These are phyloP conservation scores for Phialocephala sp. DNA, from an alignment of 2,329 filamentous ascomycete species.

Conservation along the genomic window DNA sequence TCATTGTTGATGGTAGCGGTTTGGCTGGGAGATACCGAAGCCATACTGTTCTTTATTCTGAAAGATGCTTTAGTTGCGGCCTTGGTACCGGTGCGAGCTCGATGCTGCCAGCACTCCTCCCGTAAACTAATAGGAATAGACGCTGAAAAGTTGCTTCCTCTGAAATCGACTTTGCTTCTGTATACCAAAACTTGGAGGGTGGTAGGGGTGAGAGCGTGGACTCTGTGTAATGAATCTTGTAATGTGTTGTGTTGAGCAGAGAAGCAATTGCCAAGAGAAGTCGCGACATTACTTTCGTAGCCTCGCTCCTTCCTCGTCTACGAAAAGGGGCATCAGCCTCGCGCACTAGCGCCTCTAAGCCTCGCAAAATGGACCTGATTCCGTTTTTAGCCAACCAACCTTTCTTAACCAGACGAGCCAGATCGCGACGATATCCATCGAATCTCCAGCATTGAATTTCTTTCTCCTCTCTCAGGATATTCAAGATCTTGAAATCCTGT, in stretches of 20 bases:
- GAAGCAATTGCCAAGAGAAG: constrained; percentile 17
- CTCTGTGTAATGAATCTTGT: neutral
- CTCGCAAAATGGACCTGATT: constrained; percentile 2
- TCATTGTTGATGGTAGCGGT: constrained; percentile 16
- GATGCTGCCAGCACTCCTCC: neutral
- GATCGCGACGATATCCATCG: constrained; percentile 11
- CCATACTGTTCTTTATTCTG: constrained; percentile 25
- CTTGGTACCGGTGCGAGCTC: neutral
- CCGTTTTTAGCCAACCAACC: constrained; percentile 12
- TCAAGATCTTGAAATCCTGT: constrained; percentile 2
- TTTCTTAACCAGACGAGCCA: constrained; percentile 7
- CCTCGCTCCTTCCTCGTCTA: constrained; percentile 22
- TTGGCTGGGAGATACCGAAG: constrained; percentile 31
- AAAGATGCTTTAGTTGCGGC: neutral
- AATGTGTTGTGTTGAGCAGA: constrained; percentile 4
- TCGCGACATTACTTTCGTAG: constrained; percentile 9
- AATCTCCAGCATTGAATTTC: neutral
- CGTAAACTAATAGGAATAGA: neutral
- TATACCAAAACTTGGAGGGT: constrained; percentile 2
- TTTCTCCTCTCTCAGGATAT: neutral
- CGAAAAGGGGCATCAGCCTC: constrained; percentile 12
- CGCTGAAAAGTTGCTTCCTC: neutral
- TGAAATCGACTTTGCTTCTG: neutral
- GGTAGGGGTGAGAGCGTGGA: neutral
- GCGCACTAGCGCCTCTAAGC: constrained; percentile 8